These are phyloP conservation scores for Phytophthora brassicae DNA, from an alignment of 352 stramenopile genomes.

Conservation along the genomic window DNA sequence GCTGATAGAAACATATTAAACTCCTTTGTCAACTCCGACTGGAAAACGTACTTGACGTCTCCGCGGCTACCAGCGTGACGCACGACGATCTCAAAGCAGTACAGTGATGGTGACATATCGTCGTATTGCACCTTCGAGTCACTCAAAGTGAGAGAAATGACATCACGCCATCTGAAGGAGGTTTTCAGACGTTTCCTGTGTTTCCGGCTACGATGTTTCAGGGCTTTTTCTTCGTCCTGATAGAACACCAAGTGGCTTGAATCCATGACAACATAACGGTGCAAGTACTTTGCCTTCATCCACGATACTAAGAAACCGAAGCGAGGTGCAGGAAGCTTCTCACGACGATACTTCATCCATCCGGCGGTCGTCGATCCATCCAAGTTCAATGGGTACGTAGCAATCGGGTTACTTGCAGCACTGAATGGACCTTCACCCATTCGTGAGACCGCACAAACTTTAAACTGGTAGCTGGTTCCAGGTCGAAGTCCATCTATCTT, in stretches of 20 bases:
- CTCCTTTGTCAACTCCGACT: conserved; percentile 68
- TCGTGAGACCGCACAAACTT: conserved; percentile 79
- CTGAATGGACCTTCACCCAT: conserved; percentile 89
- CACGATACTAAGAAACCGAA: conserved; percentile 56
- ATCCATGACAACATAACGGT: conserved; percentile 85
- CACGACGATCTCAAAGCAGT: conserved; percentile 79
- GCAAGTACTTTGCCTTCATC: conserved; percentile 76
- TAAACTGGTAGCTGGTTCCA: conserved; percentile 85
- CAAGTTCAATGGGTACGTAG: conserved; percentile 74
- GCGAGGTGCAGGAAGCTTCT: conserved; percentile 53
- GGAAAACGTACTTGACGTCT: conserved; percentile 81
- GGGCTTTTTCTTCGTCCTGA: conserved; percentile 72
- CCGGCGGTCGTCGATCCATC: conserved; percentile 73
- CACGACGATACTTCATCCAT: conserved; percentile 86
- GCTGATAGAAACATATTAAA: conserved; percentile 80
- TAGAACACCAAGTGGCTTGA: conserved; percentile 77
- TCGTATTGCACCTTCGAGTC: conserved; percentile 80
- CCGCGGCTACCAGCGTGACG: conserved; percentile 47
- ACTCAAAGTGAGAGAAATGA: conserved; percentile 60
- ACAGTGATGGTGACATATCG: conserved; percentile 78
- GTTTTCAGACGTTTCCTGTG: conserved; percentile 80
- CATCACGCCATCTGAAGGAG: conserved; percentile 69
- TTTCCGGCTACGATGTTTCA: conserved; percentile 79
- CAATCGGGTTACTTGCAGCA: conserved; percentile 62
- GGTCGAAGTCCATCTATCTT: conserved; percentile 80